These are phyloP conservation scores for Cicer arietinum DNA, from an alignment of 306 rosid species.

Conservation along the genomic window DNA sequence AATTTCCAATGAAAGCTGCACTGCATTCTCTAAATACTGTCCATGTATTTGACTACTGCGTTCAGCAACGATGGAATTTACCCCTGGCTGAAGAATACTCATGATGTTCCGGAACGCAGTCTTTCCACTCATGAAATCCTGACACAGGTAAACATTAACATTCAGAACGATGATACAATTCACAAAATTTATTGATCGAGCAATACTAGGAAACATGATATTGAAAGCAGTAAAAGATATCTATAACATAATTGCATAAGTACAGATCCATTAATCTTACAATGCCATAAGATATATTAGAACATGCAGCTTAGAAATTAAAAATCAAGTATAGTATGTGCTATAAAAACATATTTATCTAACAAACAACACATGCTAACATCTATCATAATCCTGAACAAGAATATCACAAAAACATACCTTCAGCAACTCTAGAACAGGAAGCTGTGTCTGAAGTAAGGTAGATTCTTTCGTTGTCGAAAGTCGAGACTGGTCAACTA, in stretches of 20 bases:
- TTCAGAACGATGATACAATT: not conserved
- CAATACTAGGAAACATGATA: conserved; percentile 1
- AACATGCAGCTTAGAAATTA: conserved; percentile 26
- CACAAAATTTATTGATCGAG: not conserved
- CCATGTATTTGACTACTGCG: conserved; percentile 82
- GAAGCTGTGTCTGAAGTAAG: conserved; percentile 80
- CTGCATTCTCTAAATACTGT: conserved; percentile 84
- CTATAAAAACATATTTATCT: conserved; percentile 12
- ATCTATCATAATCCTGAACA: conserved; percentile 16
- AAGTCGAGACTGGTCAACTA: conserved; percentile 68
- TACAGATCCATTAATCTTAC: conserved; percentile 11
- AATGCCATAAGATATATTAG: conserved; percentile 9
- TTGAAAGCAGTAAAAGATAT: conserved; percentile 4
- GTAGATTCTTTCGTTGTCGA: conserved; percentile 67
- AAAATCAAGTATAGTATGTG: conserved; percentile 25
- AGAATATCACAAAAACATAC: conserved; percentile 50
- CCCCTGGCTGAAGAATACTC: conserved; percentile 91
- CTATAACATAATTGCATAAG: conserved; percentile 9
- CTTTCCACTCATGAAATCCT: conserved; percentile 99
- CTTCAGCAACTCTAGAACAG: conserved; percentile 88
- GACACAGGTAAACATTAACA: conserved; percentile 37
- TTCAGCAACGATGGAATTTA: conserved; percentile 70
- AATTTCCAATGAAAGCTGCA: conserved; percentile 88
- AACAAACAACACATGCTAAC: conserved; percentile 13
- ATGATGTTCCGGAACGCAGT: conserved; percentile 86